Conservation (phyloP, 2,329 filamentous ascomycete genomes). For the Knoxdaviesia capensis region DNA sequence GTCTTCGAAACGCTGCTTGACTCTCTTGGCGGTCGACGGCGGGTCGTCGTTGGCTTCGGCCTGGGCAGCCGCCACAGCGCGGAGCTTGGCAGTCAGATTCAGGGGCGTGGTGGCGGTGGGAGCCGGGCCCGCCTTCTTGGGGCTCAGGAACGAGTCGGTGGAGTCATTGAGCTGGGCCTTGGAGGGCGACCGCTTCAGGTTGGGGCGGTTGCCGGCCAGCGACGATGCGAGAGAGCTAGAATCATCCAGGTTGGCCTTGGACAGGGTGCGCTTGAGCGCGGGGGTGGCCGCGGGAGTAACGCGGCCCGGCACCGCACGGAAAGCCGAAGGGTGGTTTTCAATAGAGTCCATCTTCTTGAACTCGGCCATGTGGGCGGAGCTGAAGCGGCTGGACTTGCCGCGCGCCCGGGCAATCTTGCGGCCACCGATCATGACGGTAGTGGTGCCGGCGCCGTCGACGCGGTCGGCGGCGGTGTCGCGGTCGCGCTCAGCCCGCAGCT, state of each 20-base stretch:
- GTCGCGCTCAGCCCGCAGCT: constrained; percentile 42
- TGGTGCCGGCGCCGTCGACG: constrained; percentile 21
- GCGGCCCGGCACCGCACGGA: constrained; percentile 36
- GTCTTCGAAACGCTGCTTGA: constrained; percentile 45
- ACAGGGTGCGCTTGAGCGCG: constrained; percentile 13
- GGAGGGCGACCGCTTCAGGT: constrained; percentile 20
- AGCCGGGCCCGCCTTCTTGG: constrained; percentile 10
- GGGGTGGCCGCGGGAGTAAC: constrained; percentile 26
- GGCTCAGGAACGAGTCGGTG: constrained; percentile 6
- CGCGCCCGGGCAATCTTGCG: constrained; percentile 67
- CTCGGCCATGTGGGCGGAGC: constrained; percentile 64
- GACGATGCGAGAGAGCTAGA: background rate
- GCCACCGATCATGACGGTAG: constrained; percentile 9
- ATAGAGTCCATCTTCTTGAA: constrained; percentile 99
- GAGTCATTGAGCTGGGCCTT: constrained; percentile 20
- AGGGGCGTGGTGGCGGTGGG: background rate
- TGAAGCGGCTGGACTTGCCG: constrained; percentile 61
- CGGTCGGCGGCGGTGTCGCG: constrained; percentile 27
- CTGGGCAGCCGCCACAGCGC: constrained; percentile 1
- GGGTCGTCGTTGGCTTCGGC: constrained; percentile 4
- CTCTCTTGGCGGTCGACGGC: constrained; percentile 41
- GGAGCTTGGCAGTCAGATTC: constrained; percentile 4
- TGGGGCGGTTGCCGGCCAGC: constrained; percentile 4
- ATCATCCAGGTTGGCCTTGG: constrained; percentile 14
- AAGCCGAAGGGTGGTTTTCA: constrained; percentile 63